Percentiles rank a stretch among this genome's conserved stretches.
These are phyloP conservation scores for Schwanniomyces vanrijiae DNA, from an alignment of 805 yeast species.

Conservation along the genomic window DNA sequence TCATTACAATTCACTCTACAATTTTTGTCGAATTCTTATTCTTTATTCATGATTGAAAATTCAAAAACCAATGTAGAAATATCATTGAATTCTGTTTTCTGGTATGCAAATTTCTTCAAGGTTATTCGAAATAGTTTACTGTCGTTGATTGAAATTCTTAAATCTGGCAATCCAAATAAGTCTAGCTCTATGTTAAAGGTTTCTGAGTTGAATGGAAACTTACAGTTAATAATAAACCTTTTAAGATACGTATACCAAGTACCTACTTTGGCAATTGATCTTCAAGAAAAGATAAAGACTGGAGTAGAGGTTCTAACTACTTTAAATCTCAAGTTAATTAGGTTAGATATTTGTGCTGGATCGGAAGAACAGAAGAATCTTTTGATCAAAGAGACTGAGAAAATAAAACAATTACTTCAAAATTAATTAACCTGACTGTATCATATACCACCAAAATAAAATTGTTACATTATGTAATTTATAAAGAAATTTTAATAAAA, in stretches of 20 bases:
- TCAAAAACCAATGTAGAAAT: constrained; percentile 15
- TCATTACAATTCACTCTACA: constrained; percentile 42
- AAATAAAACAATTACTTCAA: not conserved
- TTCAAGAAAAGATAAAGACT: constrained; percentile 1
- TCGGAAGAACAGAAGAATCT: constrained; percentile 2
- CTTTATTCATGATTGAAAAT: constrained; percentile 27
- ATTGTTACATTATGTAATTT: not conserved
- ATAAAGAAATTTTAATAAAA: no score
- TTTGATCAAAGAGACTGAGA: not conserved
- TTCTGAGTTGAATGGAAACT: constrained; percentile 31
- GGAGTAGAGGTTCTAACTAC: not conserved
- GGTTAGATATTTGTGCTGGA: not conserved
- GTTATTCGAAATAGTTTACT: constrained; percentile 30
- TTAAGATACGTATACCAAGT: constrained; percentile 18
- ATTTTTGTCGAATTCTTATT: constrained; percentile 39
- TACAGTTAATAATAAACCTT: constrained; percentile 33
- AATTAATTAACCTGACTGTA: no score
- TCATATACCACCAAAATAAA: no score
- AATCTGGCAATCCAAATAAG: constrained; percentile 6
- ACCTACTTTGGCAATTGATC: not conserved
- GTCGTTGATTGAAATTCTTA: constrained; percentile 19
- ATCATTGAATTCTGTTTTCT: constrained; percentile 24
- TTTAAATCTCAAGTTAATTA: constrained; percentile 4
- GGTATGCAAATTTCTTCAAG: constrained; percentile 37
- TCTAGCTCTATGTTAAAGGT: constrained; percentile 21